Percentiles rank a stretch among this genome's conserved stretches.
phyloP scores from a whole-genome alignment of 768 basidiomycete genomes.

The Peribolospora baueri region DNA sequence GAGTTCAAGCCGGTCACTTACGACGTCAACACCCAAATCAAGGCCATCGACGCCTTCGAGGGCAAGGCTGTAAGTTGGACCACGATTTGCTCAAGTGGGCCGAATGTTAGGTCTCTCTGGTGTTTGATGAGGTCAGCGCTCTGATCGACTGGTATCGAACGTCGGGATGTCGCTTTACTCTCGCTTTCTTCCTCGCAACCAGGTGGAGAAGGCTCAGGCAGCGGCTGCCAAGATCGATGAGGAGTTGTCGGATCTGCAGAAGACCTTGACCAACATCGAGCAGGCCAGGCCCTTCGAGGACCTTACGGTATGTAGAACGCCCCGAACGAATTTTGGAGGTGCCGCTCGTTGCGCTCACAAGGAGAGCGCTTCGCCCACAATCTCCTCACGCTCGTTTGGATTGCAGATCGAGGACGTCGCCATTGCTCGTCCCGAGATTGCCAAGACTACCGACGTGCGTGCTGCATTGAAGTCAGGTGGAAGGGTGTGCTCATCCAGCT shows the following conservation, averaged over 20 bases:
- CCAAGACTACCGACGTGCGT: conserved; percentile 46
- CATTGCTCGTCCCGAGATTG: conserved; percentile 74
- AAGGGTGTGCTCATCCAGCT: conserved; percentile 2
- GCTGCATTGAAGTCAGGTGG: conserved; percentile 10
- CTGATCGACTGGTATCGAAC: too few species aligned
- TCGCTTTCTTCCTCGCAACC: neutral
- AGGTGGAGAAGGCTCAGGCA: conserved; percentile 74
- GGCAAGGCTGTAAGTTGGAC: conserved; percentile 53
- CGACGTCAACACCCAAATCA: conserved; percentile 66
- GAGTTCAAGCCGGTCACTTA: conserved; percentile 88
- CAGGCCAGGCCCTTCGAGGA: conserved; percentile 93
- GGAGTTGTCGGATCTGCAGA: conserved; percentile 73
- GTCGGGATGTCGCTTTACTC: too few species aligned
- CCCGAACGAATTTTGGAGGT: neutral
- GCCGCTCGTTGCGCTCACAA: neutral
- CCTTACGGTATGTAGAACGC: conserved; percentile 44
- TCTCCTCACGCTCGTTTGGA: neutral
- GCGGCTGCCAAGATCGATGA: conserved; percentile 71
- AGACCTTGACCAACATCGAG: conserved; percentile 87
- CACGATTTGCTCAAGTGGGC: conserved; percentile 1
- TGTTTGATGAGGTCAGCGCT: too few species aligned
- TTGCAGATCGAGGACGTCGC: conserved; percentile 63
- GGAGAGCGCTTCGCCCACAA: neutral
- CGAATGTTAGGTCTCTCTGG: too few species aligned
- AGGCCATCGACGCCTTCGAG: conserved; percentile 92